Conservation (phyloP, 805 yeast genomes). For the Myxozyma sirexii region DNA sequence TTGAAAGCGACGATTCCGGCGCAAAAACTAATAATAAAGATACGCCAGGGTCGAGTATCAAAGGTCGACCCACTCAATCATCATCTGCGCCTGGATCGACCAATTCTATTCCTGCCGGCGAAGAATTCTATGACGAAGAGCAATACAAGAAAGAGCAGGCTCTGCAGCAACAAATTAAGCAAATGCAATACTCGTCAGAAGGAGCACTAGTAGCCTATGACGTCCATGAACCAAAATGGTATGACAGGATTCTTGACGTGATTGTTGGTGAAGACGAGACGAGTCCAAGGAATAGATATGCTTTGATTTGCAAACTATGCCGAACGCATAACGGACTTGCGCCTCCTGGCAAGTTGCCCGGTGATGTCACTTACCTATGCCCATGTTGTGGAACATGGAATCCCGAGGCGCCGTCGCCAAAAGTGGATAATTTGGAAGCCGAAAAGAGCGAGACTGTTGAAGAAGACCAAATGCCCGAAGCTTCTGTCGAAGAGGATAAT, state of each 20-base stretch:
- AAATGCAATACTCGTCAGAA: constrained; percentile 8
- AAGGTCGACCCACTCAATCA: background rate
- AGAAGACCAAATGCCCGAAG: background rate
- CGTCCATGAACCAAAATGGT: constrained; percentile 42
- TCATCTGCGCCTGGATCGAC: background rate
- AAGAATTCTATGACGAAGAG: constrained; percentile 1
- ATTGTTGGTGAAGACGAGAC: constrained; percentile 67
- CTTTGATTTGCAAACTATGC: constrained; percentile 72
- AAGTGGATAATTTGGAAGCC: background rate
- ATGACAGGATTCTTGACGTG: constrained; percentile 48
- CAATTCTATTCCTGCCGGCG: background rate
- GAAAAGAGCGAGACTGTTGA: background rate
- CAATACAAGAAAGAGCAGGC: background rate
- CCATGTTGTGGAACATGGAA: constrained; percentile 58
- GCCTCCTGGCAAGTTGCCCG: constrained; percentile 64
- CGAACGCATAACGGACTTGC: constrained; percentile 77
- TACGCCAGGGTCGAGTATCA: background rate
- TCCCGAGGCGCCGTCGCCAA: constrained; percentile 7
- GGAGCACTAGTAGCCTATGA: background rate
- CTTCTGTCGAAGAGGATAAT: background rate
- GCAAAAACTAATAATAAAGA: constrained; percentile 27
- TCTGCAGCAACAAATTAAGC: constrained; percentile 4
- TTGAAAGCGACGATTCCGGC: constrained; percentile 59
- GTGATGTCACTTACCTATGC: constrained; percentile 58
- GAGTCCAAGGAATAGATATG: constrained; percentile 62